Evolutionary conservation across 2,329 filamentous ascomycete species (phyloP), one percentile per base, ranked within the genome.

Genomic region (Diaporthe caulivora): DNA sequence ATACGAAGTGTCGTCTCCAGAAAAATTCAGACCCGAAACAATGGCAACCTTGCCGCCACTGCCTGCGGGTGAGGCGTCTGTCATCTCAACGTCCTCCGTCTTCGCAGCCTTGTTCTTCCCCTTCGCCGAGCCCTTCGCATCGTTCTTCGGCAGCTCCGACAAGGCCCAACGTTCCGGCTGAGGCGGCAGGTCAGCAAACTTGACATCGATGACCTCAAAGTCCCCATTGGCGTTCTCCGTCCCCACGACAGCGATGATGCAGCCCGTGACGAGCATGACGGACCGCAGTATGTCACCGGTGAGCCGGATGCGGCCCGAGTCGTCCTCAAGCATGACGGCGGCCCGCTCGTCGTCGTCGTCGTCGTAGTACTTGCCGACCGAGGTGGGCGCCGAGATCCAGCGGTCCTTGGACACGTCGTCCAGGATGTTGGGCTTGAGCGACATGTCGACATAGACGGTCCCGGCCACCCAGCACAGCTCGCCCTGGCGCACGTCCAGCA

Each of bases 391-490:
- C 0, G 94, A 92, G 74, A 97, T 95, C 92, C 94, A 98, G 80
- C 95, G 94, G 83, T 98, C 96, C 83, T 97, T 97, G 53, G 94
- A 93, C 54, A 99, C 94, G 78, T 99, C 97, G 74, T 98, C 95
- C 44, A 99, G 86, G 81, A 99, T 96, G 80, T 97, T 97, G 1
- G 97, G 97, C 85, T 99, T 99, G 79, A 98, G 83, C 2, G 94
- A 91, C 94, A 99, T 95, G 76, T 98, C 95, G 93, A 98, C 97
- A 82, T 97, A 99, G 42, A 98, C 91, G 0, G 97, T 99, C 21
- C 97, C 97, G 0, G 92, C 89, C 21, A 99, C 93, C 95, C 96
- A 99, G 85, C 96, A 98, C 47, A 98, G 86, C 84, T 98, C 92
- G 76, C 97, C 97, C 85, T 98, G 97, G 75, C 96, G 92, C 68